Conservation (phyloP, 768 basidiomycete species). For the Aureoboletus auriporus region DNA sequence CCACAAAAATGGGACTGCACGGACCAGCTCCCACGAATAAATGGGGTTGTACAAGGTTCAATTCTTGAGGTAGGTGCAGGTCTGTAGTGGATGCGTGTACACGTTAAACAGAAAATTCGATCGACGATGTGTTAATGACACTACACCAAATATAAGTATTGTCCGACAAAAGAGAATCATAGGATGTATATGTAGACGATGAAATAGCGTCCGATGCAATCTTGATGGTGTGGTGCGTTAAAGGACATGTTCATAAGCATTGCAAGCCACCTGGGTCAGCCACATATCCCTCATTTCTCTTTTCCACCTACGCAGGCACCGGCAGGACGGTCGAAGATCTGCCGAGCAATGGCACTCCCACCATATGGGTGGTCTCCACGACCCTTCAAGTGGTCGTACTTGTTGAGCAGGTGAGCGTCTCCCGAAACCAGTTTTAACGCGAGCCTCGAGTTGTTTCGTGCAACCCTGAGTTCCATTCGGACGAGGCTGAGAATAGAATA, state of each 20-base stretch:
- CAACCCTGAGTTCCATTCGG: constrained; percentile 10
- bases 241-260: constrained; percentile 35
- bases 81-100: not conserved
- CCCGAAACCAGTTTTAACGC: constrained; percentile 4
- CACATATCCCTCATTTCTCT: constrained; percentile 43
- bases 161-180: constrained; percentile 2
- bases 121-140: not conserved
- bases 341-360: constrained; percentile 30
- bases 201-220: constrained; percentile 3
- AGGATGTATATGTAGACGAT: not conserved
- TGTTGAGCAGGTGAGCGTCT: constrained; percentile 8
- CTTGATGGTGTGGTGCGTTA: constrained; percentile 1
- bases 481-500: constrained; percentile 34
- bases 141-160: constrained; percentile 10
- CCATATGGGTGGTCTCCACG: constrained; percentile 33
- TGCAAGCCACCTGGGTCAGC: constrained; percentile 45
- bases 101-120: constrained; percentile 1
- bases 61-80: too few species aligned
- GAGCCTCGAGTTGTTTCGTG: constrained; percentile 1
- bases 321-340: constrained; percentile 19
- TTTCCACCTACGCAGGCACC: constrained; percentile 33
- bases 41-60: too few species aligned
- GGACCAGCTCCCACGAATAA: too few species aligned
- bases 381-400: constrained; percentile 25
- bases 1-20: not conserved